These are phyloP conservation scores for Inga oerstediana DNA, from an alignment of 306 rosid species.

Conservation along the genomic window DNA sequence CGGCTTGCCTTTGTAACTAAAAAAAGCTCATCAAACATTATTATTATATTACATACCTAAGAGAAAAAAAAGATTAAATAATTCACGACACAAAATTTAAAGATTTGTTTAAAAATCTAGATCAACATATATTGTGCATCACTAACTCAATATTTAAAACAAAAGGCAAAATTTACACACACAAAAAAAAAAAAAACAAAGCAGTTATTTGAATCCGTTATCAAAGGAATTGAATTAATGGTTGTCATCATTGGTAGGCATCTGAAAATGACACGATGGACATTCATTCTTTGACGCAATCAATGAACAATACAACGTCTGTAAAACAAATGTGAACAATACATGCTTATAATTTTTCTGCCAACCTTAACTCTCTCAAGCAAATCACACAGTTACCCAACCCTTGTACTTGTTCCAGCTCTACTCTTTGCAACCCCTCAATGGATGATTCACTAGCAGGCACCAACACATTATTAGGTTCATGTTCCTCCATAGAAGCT, in stretches of 20 bases:
- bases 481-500: not conserved
- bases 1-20: too few relatives aligned
- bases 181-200: too few relatives aligned
- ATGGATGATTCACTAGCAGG: not conserved
- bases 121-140: too few relatives aligned
- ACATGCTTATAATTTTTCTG: not conserved
- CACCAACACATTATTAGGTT: not conserved
- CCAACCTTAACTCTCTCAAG: not conserved
- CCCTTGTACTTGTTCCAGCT: not conserved
- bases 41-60: too few relatives aligned
- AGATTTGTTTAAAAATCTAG: too few relatives aligned
- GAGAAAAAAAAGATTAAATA: too few relatives aligned
- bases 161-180: too few relatives aligned
- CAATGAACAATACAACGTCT: not conserved
- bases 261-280: not conserved
- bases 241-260: not conserved
- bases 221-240: not conserved
- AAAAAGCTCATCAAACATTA: too few relatives aligned
- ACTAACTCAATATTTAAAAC: too few relatives aligned
- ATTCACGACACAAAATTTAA: too few relatives aligned
- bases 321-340: not conserved
- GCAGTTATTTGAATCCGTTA: too few relatives aligned
- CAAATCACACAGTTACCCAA: not conserved
- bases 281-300: not conserved
- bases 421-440: not conserved